phyloP scores from a whole-genome alignment of 192 early-diverging fungal genomes.

The Paraglomus brasilianum region DNA sequence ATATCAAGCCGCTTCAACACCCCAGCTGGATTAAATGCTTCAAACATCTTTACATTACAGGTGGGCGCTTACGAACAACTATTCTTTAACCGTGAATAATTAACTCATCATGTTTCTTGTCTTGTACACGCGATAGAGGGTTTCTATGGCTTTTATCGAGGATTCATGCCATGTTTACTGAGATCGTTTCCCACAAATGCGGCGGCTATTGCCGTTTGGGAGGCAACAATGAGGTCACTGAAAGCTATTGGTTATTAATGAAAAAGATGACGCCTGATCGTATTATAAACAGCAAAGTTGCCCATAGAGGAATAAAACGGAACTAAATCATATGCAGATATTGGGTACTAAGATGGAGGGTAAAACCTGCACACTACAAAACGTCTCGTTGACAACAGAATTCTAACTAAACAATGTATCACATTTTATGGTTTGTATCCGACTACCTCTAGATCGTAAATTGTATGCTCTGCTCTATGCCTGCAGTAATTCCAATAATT shows the following conservation, averaged over 20 bases:
- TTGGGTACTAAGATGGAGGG: too few relatives aligned
- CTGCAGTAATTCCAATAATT: too few relatives aligned
- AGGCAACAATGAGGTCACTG: conserved; percentile 58
- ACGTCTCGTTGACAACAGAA: too few relatives aligned
- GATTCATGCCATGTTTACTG: conserved; percentile 87
- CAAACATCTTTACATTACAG: conserved; percentile 57
- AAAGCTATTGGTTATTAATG: conserved; percentile 13
- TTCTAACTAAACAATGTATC: too few relatives aligned
- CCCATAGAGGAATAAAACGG: too few relatives aligned
- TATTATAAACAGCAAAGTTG: too few relatives aligned
- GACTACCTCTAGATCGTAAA: too few relatives aligned
- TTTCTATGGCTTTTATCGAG: conserved; percentile 81
- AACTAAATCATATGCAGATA: too few relatives aligned
- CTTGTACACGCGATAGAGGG: conserved; percentile 62
- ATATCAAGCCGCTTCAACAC: conserved; percentile 62
- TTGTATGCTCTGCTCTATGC: too few relatives aligned
- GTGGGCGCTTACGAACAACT: conserved; percentile 14
- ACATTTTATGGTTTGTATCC: too few relatives aligned
- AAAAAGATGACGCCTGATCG: too few relatives aligned
- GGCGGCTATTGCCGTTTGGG: conserved; percentile 88
- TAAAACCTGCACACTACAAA: too few relatives aligned
- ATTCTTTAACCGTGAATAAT: conserved; percentile 19
- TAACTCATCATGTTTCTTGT: conserved; percentile 40
- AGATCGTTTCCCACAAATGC: conserved; percentile 95
- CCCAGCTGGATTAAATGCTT: conserved; percentile 56